Conservation (phyloP, 495 filamentous ascomycete species). For the Xylaria telfairii region DNA sequence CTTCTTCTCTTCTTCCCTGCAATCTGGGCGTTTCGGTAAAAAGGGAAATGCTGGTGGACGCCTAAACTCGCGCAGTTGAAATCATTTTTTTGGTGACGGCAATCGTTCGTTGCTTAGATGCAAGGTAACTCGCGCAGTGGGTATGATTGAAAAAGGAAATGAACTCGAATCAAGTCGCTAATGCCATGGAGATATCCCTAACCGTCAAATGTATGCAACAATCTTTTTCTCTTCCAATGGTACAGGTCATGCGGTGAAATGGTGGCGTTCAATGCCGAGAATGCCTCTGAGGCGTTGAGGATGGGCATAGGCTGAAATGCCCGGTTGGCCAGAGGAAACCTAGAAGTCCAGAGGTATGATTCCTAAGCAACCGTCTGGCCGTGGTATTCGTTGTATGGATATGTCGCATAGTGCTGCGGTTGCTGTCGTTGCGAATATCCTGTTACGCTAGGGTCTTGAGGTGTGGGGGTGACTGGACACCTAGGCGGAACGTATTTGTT, state of each 20-base stretch:
- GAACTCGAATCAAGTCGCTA: conserved; percentile 42
- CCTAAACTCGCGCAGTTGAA: conserved; percentile 38
- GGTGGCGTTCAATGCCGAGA: conserved; percentile 9
- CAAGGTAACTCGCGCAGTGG: conserved; percentile 39
- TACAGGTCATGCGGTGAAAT: conserved; percentile 34
- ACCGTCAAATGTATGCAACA: conserved; percentile 47
- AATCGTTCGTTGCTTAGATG: conserved; percentile 39
- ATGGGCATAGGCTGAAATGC: background rate
- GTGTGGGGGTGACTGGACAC: conserved; percentile 61
- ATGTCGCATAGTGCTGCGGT: conserved; percentile 36
- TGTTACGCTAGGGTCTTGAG: conserved; percentile 38
- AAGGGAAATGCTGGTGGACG: conserved; percentile 31
- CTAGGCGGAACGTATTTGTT: conserved; percentile 56
- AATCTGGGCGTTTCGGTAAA: conserved; percentile 26
- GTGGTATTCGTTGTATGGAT: conserved; percentile 35
- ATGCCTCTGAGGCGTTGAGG: conserved; percentile 15
- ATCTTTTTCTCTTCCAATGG: conserved; percentile 45
- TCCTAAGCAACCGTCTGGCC: conserved; percentile 37
- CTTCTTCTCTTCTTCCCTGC: conserved; percentile 22
- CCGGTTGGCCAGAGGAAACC: background rate
- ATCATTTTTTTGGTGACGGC: conserved; percentile 41
- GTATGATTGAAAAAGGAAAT: conserved; percentile 42
- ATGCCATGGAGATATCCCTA: conserved; percentile 46
- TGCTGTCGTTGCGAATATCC: conserved; percentile 33
- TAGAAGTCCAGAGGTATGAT: conserved; percentile 27